Evolutionary conservation across 208 protist species (phyloP), one percentile per base, ranked within the genome.

Genomic region (Acanthamoeba royreba): DNA sequence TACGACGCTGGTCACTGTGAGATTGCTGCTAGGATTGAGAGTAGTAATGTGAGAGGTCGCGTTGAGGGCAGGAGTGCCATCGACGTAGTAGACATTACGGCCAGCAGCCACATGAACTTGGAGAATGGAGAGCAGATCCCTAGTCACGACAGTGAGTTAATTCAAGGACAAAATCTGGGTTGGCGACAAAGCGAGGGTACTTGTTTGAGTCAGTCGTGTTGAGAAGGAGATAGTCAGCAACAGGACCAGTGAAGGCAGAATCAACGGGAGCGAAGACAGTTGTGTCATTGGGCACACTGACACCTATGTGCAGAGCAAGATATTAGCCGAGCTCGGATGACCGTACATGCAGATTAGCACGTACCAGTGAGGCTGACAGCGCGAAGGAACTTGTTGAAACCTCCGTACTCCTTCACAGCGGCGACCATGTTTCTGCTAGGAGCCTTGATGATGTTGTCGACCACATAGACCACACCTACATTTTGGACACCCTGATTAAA

Each of bases 191-290:
- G 19, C 31, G 25, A 15, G 40, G 8, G 45, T 55, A 89, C 81
- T n/a, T 35, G 25, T 55, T 66, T 31, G 81, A 89, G 35, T 89
- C 8, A 47, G 17, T 89, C 46, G 81, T 89, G 49, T 89, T 89
- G 81, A 89, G 81, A 19, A 89, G 31, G 7, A 89, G 81, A 47
- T 89, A 89, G 1, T 66, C 47, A 17, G 81, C 81, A 49, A 89
- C 46, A n/a, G 81, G 81, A 3, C 81, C 47, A n/a, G 81, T 40
- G 81, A 89, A 89, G 45, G 81, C 81, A 15, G 22, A 17, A 40
- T 89, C 22, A 35, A 5, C 4, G 38, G 81, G 81, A 7, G 81
- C 49, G 38, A 89, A 89, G 33, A 55, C 81, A 17, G 81, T 89
- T 8, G 81, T 45, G 46, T 61, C 9, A 42, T 89, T 3, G 38